Conservation (phyloP, 495 filamentous ascomycete genomes). For the Aspergillus haitiensis region DNA sequence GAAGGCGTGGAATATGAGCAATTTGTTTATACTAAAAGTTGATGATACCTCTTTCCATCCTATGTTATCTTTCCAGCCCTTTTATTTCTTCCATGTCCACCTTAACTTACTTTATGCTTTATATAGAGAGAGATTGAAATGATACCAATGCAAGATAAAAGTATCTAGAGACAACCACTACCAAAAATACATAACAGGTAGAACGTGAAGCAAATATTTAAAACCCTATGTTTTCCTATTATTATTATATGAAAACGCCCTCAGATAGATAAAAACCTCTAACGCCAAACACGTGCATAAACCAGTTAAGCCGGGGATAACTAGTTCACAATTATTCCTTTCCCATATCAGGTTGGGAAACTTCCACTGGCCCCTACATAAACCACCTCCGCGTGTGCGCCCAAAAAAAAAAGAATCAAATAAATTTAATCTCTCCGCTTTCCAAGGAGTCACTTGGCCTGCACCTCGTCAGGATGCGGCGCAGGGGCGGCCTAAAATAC, state of each 20-base stretch:
- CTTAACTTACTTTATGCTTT: constrained; percentile 1
- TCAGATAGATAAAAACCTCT: no score
- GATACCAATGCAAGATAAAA: background rate
- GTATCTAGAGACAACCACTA: background rate
- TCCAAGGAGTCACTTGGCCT: constrained; percentile 39
- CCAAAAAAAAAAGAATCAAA: background rate
- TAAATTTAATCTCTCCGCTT: constrained; percentile 34
- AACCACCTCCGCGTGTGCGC: no score
- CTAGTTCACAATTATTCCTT: no score
- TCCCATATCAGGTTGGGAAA: no score
- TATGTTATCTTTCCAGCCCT: background rate
- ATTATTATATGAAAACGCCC: no score
- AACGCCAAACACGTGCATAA: no score
- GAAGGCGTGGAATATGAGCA: background rate
- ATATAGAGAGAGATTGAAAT: constrained; percentile 9
- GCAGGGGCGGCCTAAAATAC: constrained; percentile 39
- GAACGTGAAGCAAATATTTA: background rate
- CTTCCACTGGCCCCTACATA: no score
- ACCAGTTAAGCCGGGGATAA: no score
- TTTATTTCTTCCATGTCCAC: background rate
- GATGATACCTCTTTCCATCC: constrained; percentile 11
- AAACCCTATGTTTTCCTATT: no score
- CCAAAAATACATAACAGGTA: constrained; percentile 1
- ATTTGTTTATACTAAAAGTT: constrained; percentile 11
- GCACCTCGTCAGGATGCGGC: constrained; percentile 31